A percentile compares a stretch with the other conserved stretches of the same genome.
These are phyloP conservation scores for Wickerhamomyces rabaulensis DNA, from an alignment of 805 yeast species.

Conservation along the genomic window DNA sequence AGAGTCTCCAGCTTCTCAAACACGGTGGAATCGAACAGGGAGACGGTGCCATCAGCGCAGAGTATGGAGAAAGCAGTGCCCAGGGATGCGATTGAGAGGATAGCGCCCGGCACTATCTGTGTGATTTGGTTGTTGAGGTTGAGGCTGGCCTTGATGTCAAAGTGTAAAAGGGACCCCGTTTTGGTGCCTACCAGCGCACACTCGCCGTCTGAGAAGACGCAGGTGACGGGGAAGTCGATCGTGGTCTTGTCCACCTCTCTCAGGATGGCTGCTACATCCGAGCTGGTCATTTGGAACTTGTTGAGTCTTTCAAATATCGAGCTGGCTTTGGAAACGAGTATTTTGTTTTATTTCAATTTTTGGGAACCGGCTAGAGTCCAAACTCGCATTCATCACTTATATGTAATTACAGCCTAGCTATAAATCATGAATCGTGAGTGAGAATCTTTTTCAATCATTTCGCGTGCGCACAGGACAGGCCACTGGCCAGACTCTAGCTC, in stretches of 20 bases:
- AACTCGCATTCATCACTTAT: too few relatives aligned
- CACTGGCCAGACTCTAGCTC: too few relatives aligned
- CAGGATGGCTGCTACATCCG: too few relatives aligned
- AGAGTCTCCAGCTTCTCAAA: slow-evolving; percentile 1
- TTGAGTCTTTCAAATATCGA: too few relatives aligned
- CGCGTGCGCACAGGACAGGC: too few relatives aligned
- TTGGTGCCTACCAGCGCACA: background rate
- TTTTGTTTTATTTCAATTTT: too few relatives aligned
- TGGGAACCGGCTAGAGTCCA: too few relatives aligned
- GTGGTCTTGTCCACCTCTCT: background rate
- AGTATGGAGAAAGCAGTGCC: background rate
- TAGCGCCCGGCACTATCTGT: background rate
- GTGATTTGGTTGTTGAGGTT: background rate
- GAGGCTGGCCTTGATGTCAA: background rate
- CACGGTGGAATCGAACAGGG: slow-evolving; percentile 1
- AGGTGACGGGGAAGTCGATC: background rate
- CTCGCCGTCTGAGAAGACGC: background rate
- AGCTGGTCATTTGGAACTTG: too few relatives aligned
- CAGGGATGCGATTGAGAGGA: background rate
- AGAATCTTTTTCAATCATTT: too few relatives aligned
- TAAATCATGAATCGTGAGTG: too few relatives aligned
- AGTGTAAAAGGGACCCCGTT: background rate
- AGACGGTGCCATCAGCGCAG: slow-evolving; percentile 1
- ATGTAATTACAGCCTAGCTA: too few relatives aligned
- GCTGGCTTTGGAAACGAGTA: too few relatives aligned